Evolutionary conservation across 1,139 yeast genomes (phyloP).

Genomic region (Spathaspora sp.): DNA sequence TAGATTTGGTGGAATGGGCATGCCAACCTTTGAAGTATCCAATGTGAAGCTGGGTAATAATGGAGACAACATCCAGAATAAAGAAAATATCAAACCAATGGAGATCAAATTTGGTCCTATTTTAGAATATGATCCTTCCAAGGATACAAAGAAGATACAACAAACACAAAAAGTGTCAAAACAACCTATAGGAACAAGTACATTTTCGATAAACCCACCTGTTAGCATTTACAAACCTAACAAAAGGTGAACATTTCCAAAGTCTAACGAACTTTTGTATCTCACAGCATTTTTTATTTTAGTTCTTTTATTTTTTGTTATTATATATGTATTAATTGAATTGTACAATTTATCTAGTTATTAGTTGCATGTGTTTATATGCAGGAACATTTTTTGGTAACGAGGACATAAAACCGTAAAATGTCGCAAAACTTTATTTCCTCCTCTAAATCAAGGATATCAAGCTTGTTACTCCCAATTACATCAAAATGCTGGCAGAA

Average conservation of each 20-base stretch:
- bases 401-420: not conserved
- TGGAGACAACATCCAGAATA: slow-evolving; percentile 11
- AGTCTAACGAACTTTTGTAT: not conserved
- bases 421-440: not conserved
- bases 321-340: not conserved
- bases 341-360: not conserved
- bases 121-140: slow-evolving; percentile 43
- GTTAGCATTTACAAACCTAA: slow-evolving; percentile 38
- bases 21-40: slow-evolving; percentile 14
- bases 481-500: not conserved
- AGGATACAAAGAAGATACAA: slow-evolving; percentile 23
- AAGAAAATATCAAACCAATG: slow-evolving; percentile 22
- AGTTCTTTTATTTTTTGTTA: not conserved
- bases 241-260: slow-evolving; percentile 15
- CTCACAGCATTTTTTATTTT: not conserved
- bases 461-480: not conserved
- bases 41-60: not conserved
- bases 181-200: slow-evolving; percentile 23
- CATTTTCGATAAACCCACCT: slow-evolving; percentile 34
- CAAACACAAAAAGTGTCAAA: slow-evolving; percentile 16
- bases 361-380: not conserved
- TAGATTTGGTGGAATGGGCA: not conserved
- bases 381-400: not conserved
- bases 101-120: slow-evolving; percentile 44
- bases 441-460: not conserved